A percentile compares a stretch with the other conserved stretches of the same genome.
Conservation (phyloP, 2,329 filamentous ascomycete species). For the Apiospora malaysiana region DNA sequence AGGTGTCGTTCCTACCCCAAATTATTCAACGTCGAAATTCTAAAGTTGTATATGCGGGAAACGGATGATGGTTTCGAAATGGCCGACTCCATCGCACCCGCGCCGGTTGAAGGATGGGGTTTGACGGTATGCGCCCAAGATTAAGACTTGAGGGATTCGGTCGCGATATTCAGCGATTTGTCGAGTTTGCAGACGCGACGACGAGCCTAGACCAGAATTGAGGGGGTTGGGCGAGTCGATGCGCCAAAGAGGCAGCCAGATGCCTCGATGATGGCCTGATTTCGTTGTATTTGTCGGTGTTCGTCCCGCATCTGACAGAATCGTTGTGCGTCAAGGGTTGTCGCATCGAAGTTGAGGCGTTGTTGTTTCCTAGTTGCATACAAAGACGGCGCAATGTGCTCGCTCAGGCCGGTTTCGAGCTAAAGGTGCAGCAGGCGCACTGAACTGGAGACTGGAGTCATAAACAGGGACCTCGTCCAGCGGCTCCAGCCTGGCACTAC, state of each 20-base stretch:
- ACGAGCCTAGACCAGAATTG: not conserved
- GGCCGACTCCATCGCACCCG: constrained; percentile 20
- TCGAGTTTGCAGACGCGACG: not conserved
- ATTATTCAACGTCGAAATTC: constrained; percentile 15
- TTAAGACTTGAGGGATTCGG: not conserved
- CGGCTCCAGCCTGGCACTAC: not conserved
- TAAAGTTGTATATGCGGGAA: constrained; percentile 5
- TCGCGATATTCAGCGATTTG: not conserved
- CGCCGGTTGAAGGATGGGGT: constrained; percentile 3
- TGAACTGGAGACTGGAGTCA: constrained; percentile 15
- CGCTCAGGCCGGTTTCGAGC: constrained; percentile 12
- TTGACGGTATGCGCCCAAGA: not conserved
- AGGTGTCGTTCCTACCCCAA: not conserved
- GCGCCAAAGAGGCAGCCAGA: not conserved
- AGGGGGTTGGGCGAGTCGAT: not conserved
- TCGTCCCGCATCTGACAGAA: constrained; percentile 5
- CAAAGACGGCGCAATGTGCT: constrained; percentile 1
- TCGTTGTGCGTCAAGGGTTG: not conserved
- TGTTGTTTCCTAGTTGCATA: constrained; percentile 11
- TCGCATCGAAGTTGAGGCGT: constrained; percentile 10
- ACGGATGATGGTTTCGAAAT: not conserved
- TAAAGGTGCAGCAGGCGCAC: constrained; percentile 10
- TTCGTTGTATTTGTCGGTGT: not conserved
- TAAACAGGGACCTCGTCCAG: not conserved
- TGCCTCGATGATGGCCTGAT: not conserved